Conservation (phyloP, 441 rosid genomes). For the Lepidium campestre region DNA sequence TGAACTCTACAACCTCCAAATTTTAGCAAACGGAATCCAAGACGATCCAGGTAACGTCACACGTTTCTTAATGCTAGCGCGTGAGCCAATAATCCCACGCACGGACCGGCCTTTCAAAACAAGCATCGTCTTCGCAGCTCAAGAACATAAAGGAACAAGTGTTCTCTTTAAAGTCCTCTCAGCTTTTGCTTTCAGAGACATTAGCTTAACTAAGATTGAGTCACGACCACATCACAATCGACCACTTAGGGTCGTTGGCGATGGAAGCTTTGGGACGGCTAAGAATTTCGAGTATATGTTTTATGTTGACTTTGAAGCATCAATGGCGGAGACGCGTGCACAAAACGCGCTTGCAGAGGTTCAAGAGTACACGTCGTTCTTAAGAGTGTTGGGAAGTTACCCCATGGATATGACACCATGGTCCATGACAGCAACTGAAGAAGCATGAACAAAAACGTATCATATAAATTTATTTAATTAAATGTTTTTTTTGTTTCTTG, state of each 20-base stretch:
- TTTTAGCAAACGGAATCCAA: conserved; percentile 18
- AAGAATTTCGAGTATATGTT: conserved; percentile 24
- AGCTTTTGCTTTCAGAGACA: conserved; percentile 21
- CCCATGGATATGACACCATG: conserved; percentile 31
- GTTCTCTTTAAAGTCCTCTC: conserved; percentile 23
- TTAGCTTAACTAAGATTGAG: conserved; percentile 21
- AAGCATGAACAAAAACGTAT: conserved; percentile 7
- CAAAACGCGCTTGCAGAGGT: conserved; percentile 27
- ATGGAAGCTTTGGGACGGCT: conserved; percentile 19
- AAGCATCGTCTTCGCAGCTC: conserved; percentile 22
- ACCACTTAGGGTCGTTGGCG: conserved; percentile 17
- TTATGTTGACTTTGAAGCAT: conserved; percentile 16
- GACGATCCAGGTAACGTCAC: conserved; percentile 19
- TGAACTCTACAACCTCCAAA: conserved; percentile 11
- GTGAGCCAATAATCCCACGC: conserved; percentile 25
- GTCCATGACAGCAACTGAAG: conserved; percentile 26
- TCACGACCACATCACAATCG: conserved; percentile 26
- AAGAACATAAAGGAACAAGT: conserved; percentile 22
- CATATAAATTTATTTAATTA: conserved; percentile 5
- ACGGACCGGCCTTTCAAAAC: conserved; percentile 24
- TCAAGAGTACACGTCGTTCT: conserved; percentile 27
- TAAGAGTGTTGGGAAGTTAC: conserved; percentile 22
- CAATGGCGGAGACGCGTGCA: conserved; percentile 26
- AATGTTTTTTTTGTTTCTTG: background rate
- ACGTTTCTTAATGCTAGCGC: conserved; percentile 22